phyloP scores from a whole-genome alignment of 2,329 filamentous ascomycete species.

The Aspergillus novofumigatus region DNA sequence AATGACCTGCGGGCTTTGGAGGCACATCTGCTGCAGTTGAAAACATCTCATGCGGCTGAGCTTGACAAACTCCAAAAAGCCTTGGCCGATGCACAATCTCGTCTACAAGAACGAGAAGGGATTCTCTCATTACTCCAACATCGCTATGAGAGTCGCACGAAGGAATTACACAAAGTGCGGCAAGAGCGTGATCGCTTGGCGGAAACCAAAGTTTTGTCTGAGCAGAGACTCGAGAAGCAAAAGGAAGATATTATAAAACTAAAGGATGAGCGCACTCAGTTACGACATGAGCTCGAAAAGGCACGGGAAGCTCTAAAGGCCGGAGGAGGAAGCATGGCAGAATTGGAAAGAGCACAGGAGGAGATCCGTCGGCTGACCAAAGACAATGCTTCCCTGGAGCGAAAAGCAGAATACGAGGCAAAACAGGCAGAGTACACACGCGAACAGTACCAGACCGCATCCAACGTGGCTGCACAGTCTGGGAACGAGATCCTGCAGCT shows the following conservation, averaged over 20 bases:
- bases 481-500: conserved; percentile 36
- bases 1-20: conserved; percentile 26
- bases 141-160: conserved; percentile 42
- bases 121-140: conserved; percentile 37
- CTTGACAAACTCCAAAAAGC: conserved; percentile 27
- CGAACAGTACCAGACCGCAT: conserved; percentile 46
- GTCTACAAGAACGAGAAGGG: conserved; percentile 30
- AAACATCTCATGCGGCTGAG: conserved; percentile 27
- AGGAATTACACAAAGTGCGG: conserved; percentile 34
- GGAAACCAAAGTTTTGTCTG: conserved; percentile 25
- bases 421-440: conserved; percentile 45
- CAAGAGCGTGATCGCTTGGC: conserved; percentile 33
- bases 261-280: conserved; percentile 37
- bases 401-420: conserved; percentile 38
- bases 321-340: conserved; percentile 37
- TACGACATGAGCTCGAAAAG: conserved; percentile 37
- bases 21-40: conserved; percentile 28
- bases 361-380: conserved; percentile 36
- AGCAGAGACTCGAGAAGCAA: conserved; percentile 32
- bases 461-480: conserved; percentile 40
- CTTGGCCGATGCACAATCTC: conserved; percentile 22
- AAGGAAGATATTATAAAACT: conserved; percentile 37
- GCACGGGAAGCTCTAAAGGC: conserved; percentile 38
- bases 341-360: conserved; percentile 39
- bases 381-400: conserved; percentile 32